Conservation (phyloP, 208 protist species). For the Trypanosoma platydactyli region DNA sequence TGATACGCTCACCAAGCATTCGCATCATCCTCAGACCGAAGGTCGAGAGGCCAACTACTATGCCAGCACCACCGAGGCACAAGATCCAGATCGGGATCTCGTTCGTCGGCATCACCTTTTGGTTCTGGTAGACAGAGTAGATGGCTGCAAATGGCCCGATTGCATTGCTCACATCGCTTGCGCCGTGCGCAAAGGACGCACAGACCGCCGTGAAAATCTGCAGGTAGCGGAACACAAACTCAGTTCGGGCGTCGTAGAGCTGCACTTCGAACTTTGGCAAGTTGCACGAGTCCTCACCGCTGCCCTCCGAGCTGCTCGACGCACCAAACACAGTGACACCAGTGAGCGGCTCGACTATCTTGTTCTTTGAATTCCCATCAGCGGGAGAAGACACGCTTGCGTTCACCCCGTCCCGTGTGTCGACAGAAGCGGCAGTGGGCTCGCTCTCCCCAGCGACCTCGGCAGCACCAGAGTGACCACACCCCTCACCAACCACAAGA, state of each 20-base stretch:
- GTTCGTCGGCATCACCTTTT: conserved; percentile 30
- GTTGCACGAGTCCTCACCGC: neutral
- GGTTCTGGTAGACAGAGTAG: conserved; percentile 59
- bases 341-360: neutral
- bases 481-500: neutral
- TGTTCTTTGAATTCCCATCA: neutral
- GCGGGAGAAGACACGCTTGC: neutral
- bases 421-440: neutral
- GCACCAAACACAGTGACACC: conserved; percentile 1
- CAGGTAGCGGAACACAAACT: conserved; percentile 80
- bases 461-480: neutral
- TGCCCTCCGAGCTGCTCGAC: conserved; percentile 19
- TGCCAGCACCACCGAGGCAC: conserved; percentile 60
- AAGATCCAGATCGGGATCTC: conserved; percentile 74
- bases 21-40: conserved; percentile 74
- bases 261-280: conserved; percentile 39
- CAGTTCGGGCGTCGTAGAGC: conserved; percentile 48
- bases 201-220: conserved; percentile 84
- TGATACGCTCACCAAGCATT: conserved; percentile 73
- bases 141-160: conserved; percentile 80
- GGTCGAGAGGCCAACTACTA: conserved; percentile 70
- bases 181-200: conserved; percentile 85
- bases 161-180: conserved; percentile 85
- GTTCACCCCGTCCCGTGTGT: neutral
- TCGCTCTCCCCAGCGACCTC: conserved; percentile 1